Evolutionary conservation across 257 asterid genomes (phyloP), one percentile per base, ranked within the genome.

Genomic region (Handroanthus guayacan): DNA sequence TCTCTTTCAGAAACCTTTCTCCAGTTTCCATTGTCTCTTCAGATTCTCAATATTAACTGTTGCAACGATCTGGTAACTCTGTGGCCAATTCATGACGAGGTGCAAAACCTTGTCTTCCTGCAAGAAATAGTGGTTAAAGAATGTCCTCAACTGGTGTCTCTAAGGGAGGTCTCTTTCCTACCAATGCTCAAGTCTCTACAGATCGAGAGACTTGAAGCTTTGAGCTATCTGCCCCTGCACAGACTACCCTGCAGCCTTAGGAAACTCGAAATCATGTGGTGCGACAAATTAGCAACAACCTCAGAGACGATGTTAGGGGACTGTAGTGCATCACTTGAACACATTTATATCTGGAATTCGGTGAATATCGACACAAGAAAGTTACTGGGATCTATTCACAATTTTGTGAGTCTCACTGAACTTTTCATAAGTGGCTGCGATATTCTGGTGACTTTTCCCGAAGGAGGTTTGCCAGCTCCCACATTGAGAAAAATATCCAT

Each of bases 11-110:
- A 38, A 34, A 14, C 50, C 11, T 62, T 62, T 14, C 11, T 37
- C 11, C 71, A 79, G 4, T 67, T 72, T n/a, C 55, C 78, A 1
- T 6, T 25, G 56, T 41, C 74, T 36, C 75, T 79, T 67, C 79
- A 73, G 45, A 11, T 36, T 16, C 17, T 79, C 14, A 31, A 47
- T 38, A 36, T 73, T 6, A 3, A 6, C 3, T 41, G 54, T 17
- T 79, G 80, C 39, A 63, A 60, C 55, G 61, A 67, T 34, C 57
- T 76, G 18, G 65, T 13, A 8, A 65, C 67, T 5, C 45, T 76
- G 5, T 76, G 69, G 80, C 64, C 64, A 70, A 37, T 57, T 54
- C 34, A 17, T 18, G 64, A 44, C 14, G 20, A 52, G 57, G 65
- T 12, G 55, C 50, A 25, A 76, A 57, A 43, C 50, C 75, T 76